Evolutionary conservation across 192 early-diverging fungal genomes (phyloP).

Genomic region (Coemansia asiatica): DNA sequence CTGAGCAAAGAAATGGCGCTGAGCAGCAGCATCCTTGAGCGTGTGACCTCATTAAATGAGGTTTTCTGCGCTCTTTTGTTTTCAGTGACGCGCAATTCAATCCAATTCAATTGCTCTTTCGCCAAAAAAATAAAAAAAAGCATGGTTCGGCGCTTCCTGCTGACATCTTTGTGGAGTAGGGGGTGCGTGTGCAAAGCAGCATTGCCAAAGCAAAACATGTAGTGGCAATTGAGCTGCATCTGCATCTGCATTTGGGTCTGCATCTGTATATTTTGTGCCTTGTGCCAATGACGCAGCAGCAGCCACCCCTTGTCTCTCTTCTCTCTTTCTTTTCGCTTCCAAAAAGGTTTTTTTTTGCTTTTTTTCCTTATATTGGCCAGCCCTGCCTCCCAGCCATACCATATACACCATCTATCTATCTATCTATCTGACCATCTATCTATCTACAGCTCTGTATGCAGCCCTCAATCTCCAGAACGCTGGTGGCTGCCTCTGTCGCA

Average conservation of each 20-base stretch:
- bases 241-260: too few species aligned
- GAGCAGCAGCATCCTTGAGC: constrained; percentile 6
- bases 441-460: not conserved
- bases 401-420: not conserved
- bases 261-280: too few species aligned
- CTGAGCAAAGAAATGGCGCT: not conserved
- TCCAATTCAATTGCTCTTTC: too few species aligned
- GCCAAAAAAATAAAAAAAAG: too few species aligned
- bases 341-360: not conserved
- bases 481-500: not conserved
- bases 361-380: not conserved
- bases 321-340: not conserved
- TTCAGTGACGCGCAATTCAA: not conserved
- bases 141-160: too few species aligned
- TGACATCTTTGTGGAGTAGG: too few species aligned
- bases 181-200: too few species aligned
- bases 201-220: too few species aligned
- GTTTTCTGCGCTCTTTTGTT: constrained; percentile 3
- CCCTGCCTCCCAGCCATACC: too few species aligned
- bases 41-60: constrained; percentile 22
- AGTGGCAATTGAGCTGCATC: not conserved
- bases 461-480: not conserved
- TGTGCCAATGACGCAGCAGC: not conserved
- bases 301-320: not conserved
- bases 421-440: not conserved